Base-by-base conservation (phyloP, 2,329 filamentous ascomycete genomes). In the Fusarium chlamydosporum region DNA sequence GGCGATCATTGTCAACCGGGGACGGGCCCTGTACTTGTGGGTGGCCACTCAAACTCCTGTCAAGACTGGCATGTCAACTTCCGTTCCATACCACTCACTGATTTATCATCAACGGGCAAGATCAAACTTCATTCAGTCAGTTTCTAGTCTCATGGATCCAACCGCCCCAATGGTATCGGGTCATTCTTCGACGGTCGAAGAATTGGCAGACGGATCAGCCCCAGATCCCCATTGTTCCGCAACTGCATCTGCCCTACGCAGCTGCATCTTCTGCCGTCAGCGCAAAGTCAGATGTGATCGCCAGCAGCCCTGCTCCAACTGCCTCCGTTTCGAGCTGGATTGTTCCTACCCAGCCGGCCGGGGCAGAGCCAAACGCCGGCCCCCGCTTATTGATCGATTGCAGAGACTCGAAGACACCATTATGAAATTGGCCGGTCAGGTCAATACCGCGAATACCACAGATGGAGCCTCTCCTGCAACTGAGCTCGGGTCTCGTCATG, bases 321-420 rank as follows among this genome's bases (percentile, higher is more conserved):
- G 54, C 1, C 0, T 34, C 0, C 54, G 46, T 1, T 38, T 15
- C 0, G n/a, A 42, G 3, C 8, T n/a, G 0, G 23, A 23, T 0
- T 56, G 54, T 0, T 41, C n/a, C 2, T 56, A 52, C 9, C 54
- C 46, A 1, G 20, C n/a, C 7, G 54, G 54, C 12, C 35, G 54
- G 6, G 54, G 54, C 18, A 56, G 54, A 35, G 46, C 54, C 46
- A 5, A 3, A 35, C 13, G 1, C 3, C 45, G 4, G 35, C 2
- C 12, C 1, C 37, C n/a, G 0, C 46, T 56, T 9, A 20, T 52
- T 0, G 46, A 52, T 23, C 29, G 54, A 4, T 40, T 56, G 3
- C 54, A 56, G 1, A 52, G 18, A 8, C 11, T 56, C 3, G 54
- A 56, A 35, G 50, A 42, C n/a, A 15, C 16, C 46, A 56, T 56